Evolutionary conservation across 345 rosid species (phyloP).

Genomic region (Dipteronia sinensis): DNA sequence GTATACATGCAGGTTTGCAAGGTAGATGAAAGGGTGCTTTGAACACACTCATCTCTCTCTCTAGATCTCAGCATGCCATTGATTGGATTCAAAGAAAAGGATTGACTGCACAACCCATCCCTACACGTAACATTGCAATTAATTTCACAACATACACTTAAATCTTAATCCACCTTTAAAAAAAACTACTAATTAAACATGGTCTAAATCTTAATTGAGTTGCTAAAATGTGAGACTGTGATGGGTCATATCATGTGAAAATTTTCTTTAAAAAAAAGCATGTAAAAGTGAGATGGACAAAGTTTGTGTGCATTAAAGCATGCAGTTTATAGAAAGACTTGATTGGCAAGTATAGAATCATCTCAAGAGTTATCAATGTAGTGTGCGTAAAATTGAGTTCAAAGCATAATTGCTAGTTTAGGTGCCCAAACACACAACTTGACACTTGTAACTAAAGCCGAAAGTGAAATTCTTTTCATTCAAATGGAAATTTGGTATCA

Average conservation of each 20-base stretch:
- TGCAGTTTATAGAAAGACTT: slow-evolving; percentile 9
- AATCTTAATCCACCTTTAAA: not conserved
- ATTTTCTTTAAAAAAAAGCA: not conserved
- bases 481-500: not conserved
- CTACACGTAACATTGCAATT: not conserved
- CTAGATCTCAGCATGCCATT: not conserved
- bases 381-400: not conserved
- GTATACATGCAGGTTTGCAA: too few relatives aligned
- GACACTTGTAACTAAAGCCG: not conserved
- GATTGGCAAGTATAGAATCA: not conserved
- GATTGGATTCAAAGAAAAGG: slow-evolving; percentile 16
- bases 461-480: slow-evolving; percentile 6
- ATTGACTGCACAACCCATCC: not conserved
- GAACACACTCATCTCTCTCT: not conserved
- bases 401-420: slow-evolving; percentile 3
- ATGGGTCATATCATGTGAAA: not conserved
- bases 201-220: too few relatives aligned
- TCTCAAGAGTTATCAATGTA: too few relatives aligned
- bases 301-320: not conserved
- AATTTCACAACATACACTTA: not conserved
- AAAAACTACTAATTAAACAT: not conserved
- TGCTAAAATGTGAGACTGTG: too few relatives aligned
- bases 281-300: not conserved
- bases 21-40: too few relatives aligned
- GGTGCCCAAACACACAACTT: not conserved